Evolutionary conservation across 345 rosid species (phyloP), one percentile per base, ranked within the genome.

Genomic region (Heritiera littoralis): DNA sequence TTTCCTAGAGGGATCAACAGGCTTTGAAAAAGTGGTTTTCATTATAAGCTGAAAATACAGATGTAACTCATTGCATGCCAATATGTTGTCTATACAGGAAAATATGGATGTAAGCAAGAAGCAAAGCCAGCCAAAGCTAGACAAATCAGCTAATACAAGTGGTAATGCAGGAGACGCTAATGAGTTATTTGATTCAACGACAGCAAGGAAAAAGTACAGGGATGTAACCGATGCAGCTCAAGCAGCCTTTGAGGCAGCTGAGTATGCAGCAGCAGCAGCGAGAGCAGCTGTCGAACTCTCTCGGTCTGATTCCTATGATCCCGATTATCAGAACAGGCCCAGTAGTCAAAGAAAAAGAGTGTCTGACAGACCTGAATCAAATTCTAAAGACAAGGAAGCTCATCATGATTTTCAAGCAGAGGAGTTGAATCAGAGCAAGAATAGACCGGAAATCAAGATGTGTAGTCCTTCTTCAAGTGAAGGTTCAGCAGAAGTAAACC

Each of bases 161-260:
- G 66, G 73, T 1, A 6, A 54, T 38, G 63, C 49, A 38, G 49
- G 76, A 74, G 81, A 78, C 13, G 71, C 74, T 55, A 54, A 41
- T 38, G 83, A 28, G 76, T 71, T 83, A 35, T 74, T 86, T 48
- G 89, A 87, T 74, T 84, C 90, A 23, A 9, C 28, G 6, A 76
- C 79, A 78, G 30, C 68, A 59, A 87, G 79, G 80, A 84, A 83
- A 64, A 89, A 89, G 86, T 96, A 91, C 87, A 91, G 54, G 85
- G 95, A 90, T 80, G 97, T 94, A 5, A 92, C 97, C 78, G 97
- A 89, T 86, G 99, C 99, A 38, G 99, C 99, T 74, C 97, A 91
- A 85, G 97, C 91, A 54, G 99, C 99, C 18, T 94, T 91, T 55
- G 88, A 89, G 85, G 88, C 97, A 1, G 98, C 99, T 20, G 95